phyloP scores from a whole-genome alignment of 2,329 filamentous ascomycete species.

The Coniochaeta sp. region DNA sequence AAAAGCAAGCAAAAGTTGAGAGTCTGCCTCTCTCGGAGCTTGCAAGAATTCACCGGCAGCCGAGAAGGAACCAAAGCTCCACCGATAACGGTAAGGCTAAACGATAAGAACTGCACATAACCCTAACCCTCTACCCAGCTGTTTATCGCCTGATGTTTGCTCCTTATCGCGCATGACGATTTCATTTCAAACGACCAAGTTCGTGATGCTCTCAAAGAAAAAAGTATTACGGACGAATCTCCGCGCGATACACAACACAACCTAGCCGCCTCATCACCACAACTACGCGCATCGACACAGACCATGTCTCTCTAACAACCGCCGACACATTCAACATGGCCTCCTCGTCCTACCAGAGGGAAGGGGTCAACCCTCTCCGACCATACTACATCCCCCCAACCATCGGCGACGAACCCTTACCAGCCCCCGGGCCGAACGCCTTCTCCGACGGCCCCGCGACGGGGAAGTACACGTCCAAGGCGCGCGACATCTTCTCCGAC shows the following conservation, averaged over 20 bases:
- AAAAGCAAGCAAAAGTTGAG: background rate
- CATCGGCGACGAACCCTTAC: conserved; percentile 36
- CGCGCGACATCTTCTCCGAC: conserved; percentile 81
- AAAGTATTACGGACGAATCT: background rate
- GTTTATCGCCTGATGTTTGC: conserved; percentile 1
- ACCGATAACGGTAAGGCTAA: too few relatives aligned
- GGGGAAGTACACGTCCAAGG: conserved; percentile 49
- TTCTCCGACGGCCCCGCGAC: conserved; percentile 34
- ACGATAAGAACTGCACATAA: too few relatives aligned
- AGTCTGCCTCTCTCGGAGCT: background rate
- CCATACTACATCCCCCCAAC: conserved; percentile 62
- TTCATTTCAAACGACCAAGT: conserved; percentile 11
- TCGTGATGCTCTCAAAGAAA: conserved; percentile 13
- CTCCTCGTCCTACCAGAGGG: conserved; percentile 33
- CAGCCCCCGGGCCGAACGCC: conserved; percentile 32
- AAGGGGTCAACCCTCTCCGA: conserved; percentile 55
- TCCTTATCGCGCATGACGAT: conserved; percentile 12
- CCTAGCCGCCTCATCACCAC: too few relatives aligned
- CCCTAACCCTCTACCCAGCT: too few relatives aligned
- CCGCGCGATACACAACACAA: conserved; percentile 12
- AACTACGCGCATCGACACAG: too few relatives aligned
- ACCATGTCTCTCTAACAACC: background rate
- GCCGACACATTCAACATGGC: conserved; percentile 32
- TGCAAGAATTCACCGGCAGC: background rate
- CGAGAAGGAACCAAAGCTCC: too few relatives aligned